Base-by-base conservation (phyloP, 208 protist species). In the Leishmania amazonensis region DNA sequence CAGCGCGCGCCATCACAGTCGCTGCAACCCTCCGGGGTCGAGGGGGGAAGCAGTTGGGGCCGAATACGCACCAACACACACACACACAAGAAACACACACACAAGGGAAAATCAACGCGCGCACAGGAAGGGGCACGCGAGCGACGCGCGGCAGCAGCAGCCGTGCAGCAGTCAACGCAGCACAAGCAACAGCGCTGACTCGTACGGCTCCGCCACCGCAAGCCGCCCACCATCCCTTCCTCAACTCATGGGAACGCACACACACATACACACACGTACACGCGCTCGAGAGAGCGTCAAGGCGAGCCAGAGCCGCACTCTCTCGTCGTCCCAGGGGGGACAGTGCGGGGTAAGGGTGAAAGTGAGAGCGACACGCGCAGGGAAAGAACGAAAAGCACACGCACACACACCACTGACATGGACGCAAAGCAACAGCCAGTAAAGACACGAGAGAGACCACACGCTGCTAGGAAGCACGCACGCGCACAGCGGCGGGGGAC, bases 101-200 rank as follows among this genome's bases (percentile, higher is more conserved):
- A 53, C 73, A 76, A 76, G 38, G 24, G n/a, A 62, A 21, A 21
- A 76, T 54, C 51, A 78, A 78, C n/a, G 53, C 53, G 53, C 74
- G 57, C 6, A 78, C 15, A 78, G 53, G 70, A 54, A 54, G 45
- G 45, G 70, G 17, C 4, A 38, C 28, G 28, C 0, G 74, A 17
- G 19, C 19, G 31, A 62, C 45, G 31, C 73, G 9, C 24, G 24
- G 74, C 53, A 60, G 74, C 74, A 42, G 21, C 28, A 65, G 74
- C 57, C 6, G 53, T 9, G 70, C 70, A 75, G 28, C 28, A 47
- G 65, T 47, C 65, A 47, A 71, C 47, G 38, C 19, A 71, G 65
- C 45, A 38, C 24, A 57, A 28, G 7, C 28, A 54, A 0, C 17
- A 57, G 7, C 45, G 21, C 40, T 24, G 45, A 38, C 24, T 38